Evolutionary conservation across 2,329 filamentous ascomycete species (phyloP).

Genomic region (Thielaviopsis musarum): DNA sequence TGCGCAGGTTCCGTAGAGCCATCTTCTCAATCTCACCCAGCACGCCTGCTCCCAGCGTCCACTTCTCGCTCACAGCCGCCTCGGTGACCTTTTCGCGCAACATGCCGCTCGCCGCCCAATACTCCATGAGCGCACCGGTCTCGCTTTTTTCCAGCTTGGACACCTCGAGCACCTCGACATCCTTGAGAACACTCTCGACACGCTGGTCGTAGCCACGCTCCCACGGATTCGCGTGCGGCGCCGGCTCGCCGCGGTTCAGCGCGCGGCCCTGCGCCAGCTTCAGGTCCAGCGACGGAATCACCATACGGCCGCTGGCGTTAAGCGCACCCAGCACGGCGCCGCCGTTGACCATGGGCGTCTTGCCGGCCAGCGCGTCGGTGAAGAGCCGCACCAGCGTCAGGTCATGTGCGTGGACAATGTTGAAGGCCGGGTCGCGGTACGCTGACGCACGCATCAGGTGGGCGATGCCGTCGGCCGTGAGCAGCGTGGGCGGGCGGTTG

Average conservation of each 20-base stretch:
- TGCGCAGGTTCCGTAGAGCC: slow-evolving; percentile 30
- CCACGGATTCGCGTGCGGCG: slow-evolving; percentile 34
- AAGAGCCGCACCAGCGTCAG: slow-evolving; percentile 62
- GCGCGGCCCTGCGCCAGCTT: slow-evolving; percentile 42
- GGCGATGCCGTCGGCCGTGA: slow-evolving; percentile 61
- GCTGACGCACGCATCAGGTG: slow-evolving; percentile 65
- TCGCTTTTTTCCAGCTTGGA: slow-evolving; percentile 57
- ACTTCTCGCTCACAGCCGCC: slow-evolving; percentile 58
- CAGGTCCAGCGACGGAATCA: slow-evolving; percentile 49
- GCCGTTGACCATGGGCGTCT: slow-evolving; percentile 46
- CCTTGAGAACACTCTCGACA: slow-evolving; percentile 34
- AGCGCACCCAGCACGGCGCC: slow-evolving; percentile 63
- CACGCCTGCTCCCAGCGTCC: slow-evolving; percentile 64
- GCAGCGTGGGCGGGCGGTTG: slow-evolving; percentile 43
- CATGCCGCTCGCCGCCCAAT: slow-evolving; percentile 78
- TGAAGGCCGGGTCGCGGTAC: slow-evolving; percentile 56
- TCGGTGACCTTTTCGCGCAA: slow-evolving; percentile 55
- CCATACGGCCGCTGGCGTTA: slow-evolving; percentile 51
- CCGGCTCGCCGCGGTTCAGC: slow-evolving; percentile 20
- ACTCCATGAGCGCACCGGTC: slow-evolving; percentile 70
- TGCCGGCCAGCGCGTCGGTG: slow-evolving; percentile 50
- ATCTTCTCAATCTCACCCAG: slow-evolving; percentile 73
- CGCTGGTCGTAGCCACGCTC: slow-evolving; percentile 39
- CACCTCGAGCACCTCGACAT: slow-evolving; percentile 37
- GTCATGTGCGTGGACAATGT: slow-evolving; percentile 73